A percentile compares a stretch with the other conserved stretches of the same genome.
Evolutionary conservation across 257 asterid genomes (phyloP).

Genomic region (Solanum sparsipilum): DNA sequence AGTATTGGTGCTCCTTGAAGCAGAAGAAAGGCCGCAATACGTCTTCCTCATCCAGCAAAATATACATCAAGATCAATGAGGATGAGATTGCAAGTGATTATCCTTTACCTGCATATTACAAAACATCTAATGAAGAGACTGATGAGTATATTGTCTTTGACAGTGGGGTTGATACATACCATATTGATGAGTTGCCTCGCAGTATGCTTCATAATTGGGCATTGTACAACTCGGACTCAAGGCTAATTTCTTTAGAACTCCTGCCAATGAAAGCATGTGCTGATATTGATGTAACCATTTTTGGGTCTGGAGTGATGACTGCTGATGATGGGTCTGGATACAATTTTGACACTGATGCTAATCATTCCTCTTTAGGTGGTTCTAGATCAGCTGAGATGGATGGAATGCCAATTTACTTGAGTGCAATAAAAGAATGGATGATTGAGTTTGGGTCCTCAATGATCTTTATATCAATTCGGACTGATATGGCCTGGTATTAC

Average conservation of each 20-base stretch:
- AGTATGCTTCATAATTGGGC: constrained; percentile 93
- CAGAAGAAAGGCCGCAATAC: constrained; percentile 49
- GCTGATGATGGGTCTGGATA: constrained; percentile 91
- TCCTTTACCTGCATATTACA: constrained; percentile 89
- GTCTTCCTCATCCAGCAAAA: constrained; percentile 42
- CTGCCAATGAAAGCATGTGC: constrained; percentile 90
- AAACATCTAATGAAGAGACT: constrained; percentile 53
- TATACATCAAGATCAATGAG: constrained; percentile 84
- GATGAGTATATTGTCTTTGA: constrained; percentile 87
- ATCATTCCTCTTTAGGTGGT: constrained; percentile 40
- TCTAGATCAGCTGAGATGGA: constrained; percentile 40
- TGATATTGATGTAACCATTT: constrained; percentile 78
- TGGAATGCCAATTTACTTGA: constrained; percentile 75
- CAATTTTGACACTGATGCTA: constrained; percentile 51
- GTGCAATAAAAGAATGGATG: constrained; percentile 93
- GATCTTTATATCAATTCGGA: constrained; percentile 71
- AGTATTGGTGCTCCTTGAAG: constrained; percentile 70
- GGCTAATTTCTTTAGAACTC: constrained; percentile 82
- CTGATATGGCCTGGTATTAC: constrained; percentile 88
- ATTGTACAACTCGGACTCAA: constrained; percentile 80
- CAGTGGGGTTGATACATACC: constrained; percentile 35
- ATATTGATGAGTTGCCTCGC: constrained; percentile 60
- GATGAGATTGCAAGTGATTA: constrained; percentile 96
- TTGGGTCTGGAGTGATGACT: constrained; percentile 83
- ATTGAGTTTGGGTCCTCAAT: constrained; percentile 82